Evolutionary conservation across 1,139 yeast species (phyloP), one percentile per base, ranked within the genome.

Genomic region (Fermentozyma sake): DNA sequence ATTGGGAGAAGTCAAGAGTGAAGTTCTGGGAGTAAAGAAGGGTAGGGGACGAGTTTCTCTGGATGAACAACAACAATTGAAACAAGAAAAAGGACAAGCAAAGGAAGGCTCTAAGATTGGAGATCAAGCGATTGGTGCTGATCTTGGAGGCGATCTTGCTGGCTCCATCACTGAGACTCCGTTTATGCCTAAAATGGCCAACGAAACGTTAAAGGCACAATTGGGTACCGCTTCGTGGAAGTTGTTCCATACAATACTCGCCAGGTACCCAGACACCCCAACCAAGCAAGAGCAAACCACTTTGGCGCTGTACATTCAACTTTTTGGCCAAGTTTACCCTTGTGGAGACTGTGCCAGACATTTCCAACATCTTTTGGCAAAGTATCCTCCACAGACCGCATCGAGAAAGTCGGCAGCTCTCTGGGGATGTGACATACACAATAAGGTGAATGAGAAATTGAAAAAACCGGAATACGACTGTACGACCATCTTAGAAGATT

Each of bases 361-460:
- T 55, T 91, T 91, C 54, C 82, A 75, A 38, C 57, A 70, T 42
- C 61, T 89, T 41, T 59, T 91, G 34, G 49, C 61, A 29, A 68
- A 80, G 43, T 76, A 66, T 46, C 98, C 98, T 1, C 96, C 96
- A 3, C 98, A 93, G 48, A 71, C 83, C 3, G 67, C 76, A 6
- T 71, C 81, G 12, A 69, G 96, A 33, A 78, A 79, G 38, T 73
- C 77, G 2, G 97, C 98, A 0, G 87, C 96, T 0, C 61, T 84
- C 39, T 91, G 98, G 98, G 98, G 98, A 2, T 91, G 98, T 53
- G 79, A 79, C 46, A 69, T 91, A n/a, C 99, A 91, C 58, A 91
- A 93, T 40, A 59, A 63, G 43, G 96, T 89, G 18, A 91, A 91
- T 52, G 76, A 74, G 34, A 61, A 82, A 28, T 68, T 91, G 29